These are phyloP conservation scores for Rhododendron molle DNA, from an alignment of 148 eudicot species.

Conservation along the genomic window DNA sequence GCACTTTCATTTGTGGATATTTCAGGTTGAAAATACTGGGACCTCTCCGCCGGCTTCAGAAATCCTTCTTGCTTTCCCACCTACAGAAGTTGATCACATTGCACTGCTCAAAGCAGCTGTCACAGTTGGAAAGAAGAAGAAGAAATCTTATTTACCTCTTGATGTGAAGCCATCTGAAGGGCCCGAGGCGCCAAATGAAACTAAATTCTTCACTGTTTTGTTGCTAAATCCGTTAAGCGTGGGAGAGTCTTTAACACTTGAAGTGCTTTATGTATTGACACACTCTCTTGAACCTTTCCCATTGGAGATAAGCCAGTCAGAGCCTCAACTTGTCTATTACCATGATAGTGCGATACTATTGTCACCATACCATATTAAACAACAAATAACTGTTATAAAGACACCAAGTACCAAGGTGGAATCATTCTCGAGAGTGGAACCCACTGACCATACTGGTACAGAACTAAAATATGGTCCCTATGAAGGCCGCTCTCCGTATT, in stretches of 20 bases:
- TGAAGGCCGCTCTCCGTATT: constrained; percentile 48
- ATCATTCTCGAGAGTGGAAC: constrained; percentile 77
- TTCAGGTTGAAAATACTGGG: constrained; percentile 81
- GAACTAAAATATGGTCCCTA: constrained; percentile 95
- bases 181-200: constrained; percentile 71
- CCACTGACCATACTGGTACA: constrained; percentile 55
- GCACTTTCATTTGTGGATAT: neutral
- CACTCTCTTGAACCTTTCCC: constrained; percentile 98
- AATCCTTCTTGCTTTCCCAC: constrained; percentile 80
- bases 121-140: constrained; percentile 69
- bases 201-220: constrained; percentile 54
- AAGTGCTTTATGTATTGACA: constrained; percentile 70
- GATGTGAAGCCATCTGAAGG: constrained; percentile 65
- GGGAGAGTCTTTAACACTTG: constrained; percentile 61
- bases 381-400: constrained; percentile 67
- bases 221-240: constrained; percentile 50
- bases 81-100: constrained; percentile 58
- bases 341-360: constrained; percentile 84
- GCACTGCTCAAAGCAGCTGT: constrained; percentile 66
- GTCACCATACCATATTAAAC: constrained; percentile 72
- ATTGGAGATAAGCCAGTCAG: constrained; percentile 82
- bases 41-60: constrained; percentile 64
- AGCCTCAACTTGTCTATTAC: constrained; percentile 87
- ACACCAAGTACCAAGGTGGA: constrained; percentile 75
- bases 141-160: constrained; percentile 59